Evolutionary conservation across 2,329 filamentous ascomycete genomes (phyloP), one percentile per base, ranked within the genome.

Genomic region (Cadophora gregata): DNA sequence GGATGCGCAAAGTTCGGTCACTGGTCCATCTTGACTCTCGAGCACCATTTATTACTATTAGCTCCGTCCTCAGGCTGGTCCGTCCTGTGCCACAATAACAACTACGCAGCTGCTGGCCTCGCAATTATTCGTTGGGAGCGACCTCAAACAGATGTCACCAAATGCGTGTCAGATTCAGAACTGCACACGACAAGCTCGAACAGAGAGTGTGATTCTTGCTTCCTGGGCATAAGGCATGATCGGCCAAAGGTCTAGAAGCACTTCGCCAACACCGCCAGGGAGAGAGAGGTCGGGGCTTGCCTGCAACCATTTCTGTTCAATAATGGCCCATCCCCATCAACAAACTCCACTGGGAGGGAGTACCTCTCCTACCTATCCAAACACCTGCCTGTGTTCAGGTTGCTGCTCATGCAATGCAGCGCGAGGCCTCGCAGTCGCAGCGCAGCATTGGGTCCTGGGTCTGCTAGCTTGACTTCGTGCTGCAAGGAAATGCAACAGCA

Each of bases 121-220:
- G n/a, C 42, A 6, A 3, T 31, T 27, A 45, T 45, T 59, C 24
- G 38, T 29, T n/a, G 24, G 38, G 38, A 31, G 21, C 19, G 4
- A 14, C n/a, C 31, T 58, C 53, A 38, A 58, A 58, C 38, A 42
- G 24, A n/a, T 19, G 36, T 59, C 42, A 14, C 55, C 42, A 58
- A 25, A 24, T 59, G 56, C 42, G 56, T 59, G 56, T 59, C 56
- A 59, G 38, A 59, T 47, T 59, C 55, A 42, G 21, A 27, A 29
- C 21, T 19, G 7, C 24, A 21, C 55, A 45, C 33, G 42, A 10
- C 27, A 25, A 33, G 29, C 31, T 58, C 31, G 53, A 25, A 38
- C 53, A 59, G n/a, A n/a, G n/a, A 36, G 42, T 47, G 56, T 45
- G 38, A 45, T 31, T 27, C 25, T 29, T 24, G 56, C 36, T 56